Evolutionary conservation across 192 early-diverging fungal species (phyloP).

Genomic region (Mortierella hygrophila): DNA sequence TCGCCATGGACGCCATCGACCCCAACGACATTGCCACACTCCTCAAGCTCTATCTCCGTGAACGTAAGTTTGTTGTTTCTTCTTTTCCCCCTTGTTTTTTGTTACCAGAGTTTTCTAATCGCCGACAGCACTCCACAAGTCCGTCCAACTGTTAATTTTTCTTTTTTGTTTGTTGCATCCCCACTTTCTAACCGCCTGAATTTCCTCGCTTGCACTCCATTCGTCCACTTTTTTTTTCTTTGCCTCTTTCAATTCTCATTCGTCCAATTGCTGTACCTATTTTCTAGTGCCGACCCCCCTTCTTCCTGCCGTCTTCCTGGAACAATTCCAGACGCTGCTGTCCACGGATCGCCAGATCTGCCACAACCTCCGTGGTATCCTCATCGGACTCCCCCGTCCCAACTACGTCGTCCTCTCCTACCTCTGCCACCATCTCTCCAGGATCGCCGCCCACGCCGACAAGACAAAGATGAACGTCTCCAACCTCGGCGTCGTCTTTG

Average conservation of each 20-base stretch:
- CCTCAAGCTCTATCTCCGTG: conserved; percentile 71
- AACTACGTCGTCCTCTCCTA: conserved; percentile 65
- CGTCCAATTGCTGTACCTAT: background rate
- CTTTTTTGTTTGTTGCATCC: background rate
- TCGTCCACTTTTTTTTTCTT: background rate
- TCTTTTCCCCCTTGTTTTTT: background rate
- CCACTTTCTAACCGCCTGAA: background rate
- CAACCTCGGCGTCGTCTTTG: conserved; percentile 73
- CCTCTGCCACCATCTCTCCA: conserved; percentile 67
- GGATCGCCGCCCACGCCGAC: conserved; percentile 58
- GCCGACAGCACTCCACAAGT: background rate
- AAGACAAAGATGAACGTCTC: conserved; percentile 72
- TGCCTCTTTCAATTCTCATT: background rate
- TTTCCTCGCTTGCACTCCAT: no score
- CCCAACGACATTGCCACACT: conserved; percentile 72
- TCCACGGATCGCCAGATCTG: conserved; percentile 47
- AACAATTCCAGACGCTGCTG: conserved; percentile 60
- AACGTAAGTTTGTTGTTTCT: conserved; percentile 59
- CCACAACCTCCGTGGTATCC: conserved; percentile 48
- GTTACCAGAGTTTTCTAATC: background rate
- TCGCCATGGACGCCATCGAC: conserved; percentile 55
- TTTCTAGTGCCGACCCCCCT: conserved; percentile 63
- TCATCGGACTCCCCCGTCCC: conserved; percentile 59
- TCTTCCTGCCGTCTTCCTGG: conserved; percentile 57
- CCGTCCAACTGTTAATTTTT: background rate